Evolutionary conservation across 306 rosid genomes (phyloP), one percentile per base, ranked within the genome.

Genomic region (Quercus cerris): DNA sequence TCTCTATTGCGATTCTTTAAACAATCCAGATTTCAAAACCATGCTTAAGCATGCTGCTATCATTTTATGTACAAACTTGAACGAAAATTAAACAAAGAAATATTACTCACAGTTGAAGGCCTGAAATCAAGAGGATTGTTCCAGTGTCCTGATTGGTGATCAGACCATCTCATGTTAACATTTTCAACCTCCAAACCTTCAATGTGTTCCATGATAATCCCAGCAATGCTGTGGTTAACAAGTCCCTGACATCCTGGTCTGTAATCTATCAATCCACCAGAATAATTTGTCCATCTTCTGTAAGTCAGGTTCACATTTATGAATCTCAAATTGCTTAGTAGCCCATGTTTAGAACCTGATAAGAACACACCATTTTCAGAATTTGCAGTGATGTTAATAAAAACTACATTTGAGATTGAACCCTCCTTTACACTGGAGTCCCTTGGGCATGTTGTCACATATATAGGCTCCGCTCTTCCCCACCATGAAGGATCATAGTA

Each of bases 391-490:
- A 94, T 91, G 85, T 94, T 94, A 11, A 88, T 83, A 81, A 94
- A 94, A 70, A 31, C 84, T 38, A 94, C 27, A 78, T 94, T 74
- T 61, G 98, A 94, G 82, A 94, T 91, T 19, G 97, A 88, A 69
- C 94, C 98, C 85, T 92, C 98, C 76, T 88, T 91, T 56, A 94
- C 82, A 70, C 56, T 56, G 22, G 89, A 46, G 80, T 91, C 0
- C 70, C 98, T 78, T 1, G 97, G 97, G 70, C 98, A 94, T 23
- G 88, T 81, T 4, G 97, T 91, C 46, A 92, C 94, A 62, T 94
- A 94, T 33, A 94, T 91, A 70, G 98, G 97, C 86, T 94, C 98
- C 0, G 97, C 98, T 85, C 97, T 94, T 73, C 98, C 98, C 98
- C 98, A 94, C 98, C 98, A 94, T 80, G 71, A 94, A 1, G 87